Evolutionary conservation across 257 asterid genomes (phyloP).

Genomic region (Solanum okadae): DNA sequence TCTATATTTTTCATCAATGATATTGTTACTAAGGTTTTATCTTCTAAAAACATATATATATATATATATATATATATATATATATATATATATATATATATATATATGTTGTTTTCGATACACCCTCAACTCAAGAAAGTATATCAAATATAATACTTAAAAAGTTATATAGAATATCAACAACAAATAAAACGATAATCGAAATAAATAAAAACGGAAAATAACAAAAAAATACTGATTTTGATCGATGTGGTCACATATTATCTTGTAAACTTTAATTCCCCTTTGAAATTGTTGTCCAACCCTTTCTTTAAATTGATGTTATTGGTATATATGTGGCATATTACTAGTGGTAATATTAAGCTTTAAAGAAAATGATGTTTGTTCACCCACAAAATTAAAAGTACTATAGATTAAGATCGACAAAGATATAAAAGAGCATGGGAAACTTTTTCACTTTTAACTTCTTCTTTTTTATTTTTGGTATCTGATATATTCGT

Average conservation of each 20-base stretch:
- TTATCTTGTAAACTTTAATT: neutral
- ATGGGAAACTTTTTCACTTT: neutral
- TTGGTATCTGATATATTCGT: accelerated
- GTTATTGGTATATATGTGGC: neutral
- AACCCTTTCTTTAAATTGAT: neutral
- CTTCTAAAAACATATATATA: too few relatives aligned
- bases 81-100: too few relatives aligned
- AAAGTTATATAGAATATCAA: neutral
- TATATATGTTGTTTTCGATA: neutral
- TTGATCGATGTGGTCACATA: neutral
- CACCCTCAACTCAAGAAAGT: neutral
- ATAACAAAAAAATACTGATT: neutral
- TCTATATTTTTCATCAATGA: too few relatives aligned
- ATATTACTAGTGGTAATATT: neutral
- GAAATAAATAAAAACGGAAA: accelerated
- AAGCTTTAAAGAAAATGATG: neutral
- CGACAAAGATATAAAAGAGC: neutral
- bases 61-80: too few relatives aligned
- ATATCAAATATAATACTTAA: neutral
- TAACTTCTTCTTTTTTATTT: neutral
- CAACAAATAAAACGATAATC: neutral
- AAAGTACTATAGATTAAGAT: neutral
- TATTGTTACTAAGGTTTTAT: too few relatives aligned
- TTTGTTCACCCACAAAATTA: neutral
- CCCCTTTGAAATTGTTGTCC: neutral